Conservation (phyloP, 495 filamentous ascomycete genomes). For the Neurospora hispaniola region DNA sequence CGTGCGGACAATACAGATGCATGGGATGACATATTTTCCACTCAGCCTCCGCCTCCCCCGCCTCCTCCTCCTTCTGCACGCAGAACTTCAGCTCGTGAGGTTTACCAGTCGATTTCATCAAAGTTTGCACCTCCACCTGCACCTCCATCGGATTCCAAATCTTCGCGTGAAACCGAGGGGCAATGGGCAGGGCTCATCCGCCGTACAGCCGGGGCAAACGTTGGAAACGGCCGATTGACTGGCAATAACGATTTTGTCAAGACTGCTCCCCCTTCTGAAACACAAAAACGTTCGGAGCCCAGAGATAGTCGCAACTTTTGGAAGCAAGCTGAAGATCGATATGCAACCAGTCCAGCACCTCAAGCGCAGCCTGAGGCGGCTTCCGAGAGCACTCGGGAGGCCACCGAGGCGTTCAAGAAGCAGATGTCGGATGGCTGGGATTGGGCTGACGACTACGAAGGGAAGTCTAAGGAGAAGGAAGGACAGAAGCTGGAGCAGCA, state of each 20-base stretch:
- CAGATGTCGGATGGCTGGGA: constrained; percentile 4
- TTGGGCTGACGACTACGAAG: constrained; percentile 5
- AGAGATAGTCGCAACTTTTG: background rate
- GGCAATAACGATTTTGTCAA: background rate
- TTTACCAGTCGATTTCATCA: background rate
- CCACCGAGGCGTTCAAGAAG: background rate
- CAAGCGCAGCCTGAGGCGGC: background rate
- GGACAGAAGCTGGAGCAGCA: constrained; percentile 3
- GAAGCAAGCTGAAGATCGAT: background rate
- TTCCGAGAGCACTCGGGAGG: background rate
- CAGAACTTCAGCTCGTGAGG: background rate
- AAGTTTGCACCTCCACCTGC: background rate
- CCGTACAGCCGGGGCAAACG: background rate
- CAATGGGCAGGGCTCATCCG: background rate
- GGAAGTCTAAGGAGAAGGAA: background rate
- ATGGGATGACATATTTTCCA: background rate
- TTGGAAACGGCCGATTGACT: background rate
- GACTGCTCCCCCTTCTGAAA: background rate
- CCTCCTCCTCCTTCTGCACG: background rate
- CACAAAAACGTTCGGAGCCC: background rate
- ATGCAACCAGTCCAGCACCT: background rate
- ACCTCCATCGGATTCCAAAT: background rate
- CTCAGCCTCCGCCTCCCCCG: background rate
- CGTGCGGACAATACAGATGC: background rate
- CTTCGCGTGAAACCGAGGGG: background rate